Conservation (phyloP, 2,329 filamentous ascomycete species). For the Botryosphaeria dothidea region DNA sequence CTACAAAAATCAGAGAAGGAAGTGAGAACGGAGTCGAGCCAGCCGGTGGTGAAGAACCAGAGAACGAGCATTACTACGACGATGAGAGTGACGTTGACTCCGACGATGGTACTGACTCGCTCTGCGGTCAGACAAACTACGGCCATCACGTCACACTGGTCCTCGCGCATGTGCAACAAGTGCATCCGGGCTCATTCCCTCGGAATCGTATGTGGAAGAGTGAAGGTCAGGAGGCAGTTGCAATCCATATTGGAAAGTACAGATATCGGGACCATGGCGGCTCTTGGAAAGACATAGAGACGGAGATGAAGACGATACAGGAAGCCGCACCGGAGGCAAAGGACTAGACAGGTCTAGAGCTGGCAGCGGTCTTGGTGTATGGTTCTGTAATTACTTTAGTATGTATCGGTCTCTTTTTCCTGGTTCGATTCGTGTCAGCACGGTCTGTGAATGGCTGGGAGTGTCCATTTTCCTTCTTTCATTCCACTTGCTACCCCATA, state of each 20-base stretch:
- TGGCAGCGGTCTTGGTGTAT: background rate
- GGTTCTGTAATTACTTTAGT: background rate
- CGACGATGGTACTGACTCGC: background rate
- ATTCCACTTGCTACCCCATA: too few relatives aligned
- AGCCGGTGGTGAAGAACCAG: background rate
- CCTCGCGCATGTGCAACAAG: constrained; percentile 5
- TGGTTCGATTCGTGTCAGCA: too few relatives aligned
- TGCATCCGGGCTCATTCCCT: background rate
- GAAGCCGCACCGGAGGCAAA: background rate
- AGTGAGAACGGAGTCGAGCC: background rate
- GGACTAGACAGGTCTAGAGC: background rate
- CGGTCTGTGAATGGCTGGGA: too few relatives aligned
- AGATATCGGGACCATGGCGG: constrained; percentile 6
- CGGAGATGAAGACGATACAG: background rate
- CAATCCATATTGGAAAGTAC: background rate
- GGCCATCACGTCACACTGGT: background rate
- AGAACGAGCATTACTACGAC: background rate
- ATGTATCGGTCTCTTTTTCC: too few relatives aligned
- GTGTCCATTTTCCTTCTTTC: too few relatives aligned
- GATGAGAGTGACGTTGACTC: background rate
- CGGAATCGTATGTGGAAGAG: background rate
- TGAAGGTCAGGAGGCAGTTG: constrained; percentile 3
- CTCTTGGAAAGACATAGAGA: background rate
- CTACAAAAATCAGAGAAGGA: background rate
- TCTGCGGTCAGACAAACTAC: background rate